Evolutionary conservation across 2,329 filamentous ascomycete species (phyloP).

Genomic region (Colletotrichum lentis): DNA sequence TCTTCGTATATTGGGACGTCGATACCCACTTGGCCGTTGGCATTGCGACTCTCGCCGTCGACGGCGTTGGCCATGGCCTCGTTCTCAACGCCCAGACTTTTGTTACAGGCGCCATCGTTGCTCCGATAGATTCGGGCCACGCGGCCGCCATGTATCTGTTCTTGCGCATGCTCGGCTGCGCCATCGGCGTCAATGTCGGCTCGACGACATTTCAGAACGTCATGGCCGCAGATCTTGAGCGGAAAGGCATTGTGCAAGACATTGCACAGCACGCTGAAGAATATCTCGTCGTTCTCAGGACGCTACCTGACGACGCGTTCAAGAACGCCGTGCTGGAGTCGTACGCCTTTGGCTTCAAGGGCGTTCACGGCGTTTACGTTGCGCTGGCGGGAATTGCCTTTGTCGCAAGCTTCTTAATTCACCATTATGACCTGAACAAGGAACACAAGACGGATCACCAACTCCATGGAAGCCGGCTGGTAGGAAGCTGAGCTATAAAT

Average conservation of each 20-base stretch:
- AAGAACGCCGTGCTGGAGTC: slow-evolving; percentile 25
- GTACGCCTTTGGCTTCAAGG: slow-evolving; percentile 33
- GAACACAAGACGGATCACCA: slow-evolving; percentile 20
- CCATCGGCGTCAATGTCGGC: slow-evolving; percentile 38
- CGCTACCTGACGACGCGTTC: slow-evolving; percentile 24
- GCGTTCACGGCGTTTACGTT: slow-evolving; percentile 27
- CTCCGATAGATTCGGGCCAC: slow-evolving; percentile 26
- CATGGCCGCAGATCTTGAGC: slow-evolving; percentile 35
- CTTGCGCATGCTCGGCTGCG: slow-evolving; percentile 36
- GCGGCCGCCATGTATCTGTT: slow-evolving; percentile 38
- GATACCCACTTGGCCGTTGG: slow-evolving; percentile 26
- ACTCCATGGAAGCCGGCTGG: slow-evolving; percentile 16
- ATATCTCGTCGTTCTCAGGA: slow-evolving; percentile 25
- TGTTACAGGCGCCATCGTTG: slow-evolving; percentile 37
- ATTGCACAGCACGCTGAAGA: slow-evolving; percentile 31
- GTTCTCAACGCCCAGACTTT: slow-evolving; percentile 40
- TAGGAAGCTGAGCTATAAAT: too few relatives aligned
- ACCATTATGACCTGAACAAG: slow-evolving; percentile 31
- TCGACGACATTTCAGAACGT: slow-evolving; percentile 39
- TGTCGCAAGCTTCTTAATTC: slow-evolving; percentile 23
- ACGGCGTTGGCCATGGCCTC: slow-evolving; percentile 38
- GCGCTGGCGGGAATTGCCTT: slow-evolving; percentile 23
- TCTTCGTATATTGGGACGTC: slow-evolving; percentile 36
- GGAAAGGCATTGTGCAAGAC: slow-evolving; percentile 15
- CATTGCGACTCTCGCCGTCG: slow-evolving; percentile 30